Evolutionary conservation across 163 green algal species (phyloP).

Genomic region (Chloromonas sp.): DNA sequence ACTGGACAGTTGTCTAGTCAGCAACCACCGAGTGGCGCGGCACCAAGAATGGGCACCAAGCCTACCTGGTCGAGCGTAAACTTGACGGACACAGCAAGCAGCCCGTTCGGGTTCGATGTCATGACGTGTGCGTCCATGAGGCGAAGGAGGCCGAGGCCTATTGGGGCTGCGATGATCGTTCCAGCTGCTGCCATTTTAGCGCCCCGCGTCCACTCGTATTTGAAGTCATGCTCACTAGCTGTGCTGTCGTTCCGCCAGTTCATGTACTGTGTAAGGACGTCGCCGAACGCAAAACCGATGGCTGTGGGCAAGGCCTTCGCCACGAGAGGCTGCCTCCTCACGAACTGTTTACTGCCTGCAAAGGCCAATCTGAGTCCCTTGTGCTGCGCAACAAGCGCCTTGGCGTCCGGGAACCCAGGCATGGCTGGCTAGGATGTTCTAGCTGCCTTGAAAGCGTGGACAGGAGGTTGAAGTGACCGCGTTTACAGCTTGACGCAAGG

Average conservation of each 20-base stretch:
- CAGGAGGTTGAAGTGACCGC: not conserved
- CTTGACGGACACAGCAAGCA: too few relatives aligned
- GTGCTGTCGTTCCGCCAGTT: not conserved
- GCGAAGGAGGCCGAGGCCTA: conserved; percentile 12
- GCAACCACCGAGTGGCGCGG: too few relatives aligned
- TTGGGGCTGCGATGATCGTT: conserved; percentile 6
- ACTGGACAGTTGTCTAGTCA: too few relatives aligned
- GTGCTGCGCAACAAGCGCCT: not conserved
- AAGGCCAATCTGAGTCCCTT: not conserved
- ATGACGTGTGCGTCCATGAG: not conserved
- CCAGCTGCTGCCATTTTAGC: not conserved
- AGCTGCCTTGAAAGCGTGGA: not conserved
- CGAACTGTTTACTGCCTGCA: not conserved
- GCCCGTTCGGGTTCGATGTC: too few relatives aligned
- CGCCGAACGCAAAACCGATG: conserved; percentile 14
- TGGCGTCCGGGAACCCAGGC: not conserved
- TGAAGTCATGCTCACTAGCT: not conserved
- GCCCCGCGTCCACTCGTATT: too few relatives aligned
- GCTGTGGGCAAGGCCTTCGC: conserved; percentile 17
- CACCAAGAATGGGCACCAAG: too few relatives aligned
- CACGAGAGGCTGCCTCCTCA: conserved; percentile 7
- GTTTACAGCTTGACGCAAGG: not conserved
- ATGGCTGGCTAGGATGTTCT: not conserved
- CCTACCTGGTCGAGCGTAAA: too few relatives aligned
- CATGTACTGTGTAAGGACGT: conserved; percentile 15